phyloP scores from a whole-genome alignment of 139 green algal species.

The Protoeuglena noctilucae region DNA sequence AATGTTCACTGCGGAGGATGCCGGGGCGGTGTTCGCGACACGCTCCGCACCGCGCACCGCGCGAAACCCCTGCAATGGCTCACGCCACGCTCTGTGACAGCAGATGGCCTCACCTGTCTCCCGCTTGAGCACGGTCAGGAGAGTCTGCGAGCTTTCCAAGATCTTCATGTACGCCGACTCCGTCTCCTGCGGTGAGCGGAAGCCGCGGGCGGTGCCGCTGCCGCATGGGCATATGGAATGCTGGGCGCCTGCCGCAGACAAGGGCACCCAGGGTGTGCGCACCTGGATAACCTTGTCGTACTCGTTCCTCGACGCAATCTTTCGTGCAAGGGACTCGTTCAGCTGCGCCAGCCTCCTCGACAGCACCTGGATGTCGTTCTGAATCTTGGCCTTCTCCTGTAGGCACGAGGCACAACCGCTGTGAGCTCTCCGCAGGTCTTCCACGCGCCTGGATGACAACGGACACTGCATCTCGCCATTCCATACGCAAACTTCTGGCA shows the following conservation, averaged over 20 bases:
- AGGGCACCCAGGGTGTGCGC: too few relatives aligned
- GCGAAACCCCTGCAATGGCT: too few relatives aligned
- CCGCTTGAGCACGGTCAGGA: constrained; percentile 55
- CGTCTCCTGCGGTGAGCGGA: constrained; percentile 26
- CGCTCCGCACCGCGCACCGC: too few relatives aligned
- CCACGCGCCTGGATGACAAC: too few relatives aligned
- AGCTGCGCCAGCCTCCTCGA: constrained; percentile 45
- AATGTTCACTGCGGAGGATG: not conserved
- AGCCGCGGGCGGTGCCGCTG: constrained; percentile 5
- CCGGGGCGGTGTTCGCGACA: too few relatives aligned
- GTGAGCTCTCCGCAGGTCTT: too few relatives aligned
- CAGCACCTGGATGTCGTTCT: constrained; percentile 41
- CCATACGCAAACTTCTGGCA: too few relatives aligned
- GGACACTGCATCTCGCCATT: too few relatives aligned
- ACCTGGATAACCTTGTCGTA: constrained; percentile 44
- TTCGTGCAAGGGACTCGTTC: constrained; percentile 41
- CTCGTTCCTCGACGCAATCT: constrained; percentile 38
- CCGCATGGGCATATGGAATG: constrained; percentile 5
- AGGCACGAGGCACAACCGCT: too few relatives aligned
- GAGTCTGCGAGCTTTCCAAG: constrained; percentile 50
- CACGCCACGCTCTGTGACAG: too few relatives aligned
- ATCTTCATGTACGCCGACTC: constrained; percentile 59
- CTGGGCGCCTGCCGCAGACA: too few relatives aligned
- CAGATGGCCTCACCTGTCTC: too few relatives aligned
- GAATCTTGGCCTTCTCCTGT: constrained; percentile 47